Evolutionary conservation across 768 basidiomycete genomes (phyloP).

Genomic region (Psilocybe subaeruginosa): DNA sequence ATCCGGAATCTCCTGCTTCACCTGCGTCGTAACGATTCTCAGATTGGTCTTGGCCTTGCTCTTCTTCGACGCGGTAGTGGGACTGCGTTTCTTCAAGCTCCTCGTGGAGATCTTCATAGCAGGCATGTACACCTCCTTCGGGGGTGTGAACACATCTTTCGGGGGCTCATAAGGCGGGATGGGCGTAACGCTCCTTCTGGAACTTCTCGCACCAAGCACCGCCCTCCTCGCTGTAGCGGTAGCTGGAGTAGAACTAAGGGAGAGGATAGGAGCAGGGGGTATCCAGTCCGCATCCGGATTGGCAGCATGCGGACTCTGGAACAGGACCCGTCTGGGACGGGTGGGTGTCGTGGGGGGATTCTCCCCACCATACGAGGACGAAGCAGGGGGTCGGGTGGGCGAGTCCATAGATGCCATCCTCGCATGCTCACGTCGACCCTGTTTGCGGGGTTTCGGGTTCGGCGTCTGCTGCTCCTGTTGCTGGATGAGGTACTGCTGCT

Average conservation of each 20-base stretch:
- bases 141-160: slow-evolving; percentile 69
- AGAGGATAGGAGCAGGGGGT: slow-evolving; percentile 32
- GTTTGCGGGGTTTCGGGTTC: slow-evolving; percentile 66
- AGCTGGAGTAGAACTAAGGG: slow-evolving; percentile 2
- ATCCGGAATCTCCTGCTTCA: slow-evolving; percentile 71
- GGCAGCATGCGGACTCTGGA: slow-evolving; percentile 45
- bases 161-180: slow-evolving; percentile 69
- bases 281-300: slow-evolving; percentile 55
- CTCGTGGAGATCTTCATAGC: slow-evolving; percentile 23
- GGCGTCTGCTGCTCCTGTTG: slow-evolving; percentile 44
- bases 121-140: slow-evolving; percentile 59
- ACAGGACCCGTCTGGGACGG: slow-evolving; percentile 27
- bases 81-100: slow-evolving; percentile 16
- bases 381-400: slow-evolving; percentile 28
- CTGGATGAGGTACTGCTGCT: background rate
- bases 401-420: slow-evolving; percentile 23
- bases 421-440: slow-evolving; percentile 27
- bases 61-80: slow-evolving; percentile 11
- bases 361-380: slow-evolving; percentile 2
- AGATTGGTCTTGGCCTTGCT: slow-evolving; percentile 11
- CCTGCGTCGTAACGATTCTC: slow-evolving; percentile 10
- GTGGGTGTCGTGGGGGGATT: slow-evolving; percentile 19
- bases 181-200: slow-evolving; percentile 55
- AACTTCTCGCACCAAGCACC: slow-evolving; percentile 26
- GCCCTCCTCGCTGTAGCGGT: slow-evolving; percentile 18